Percentiles rank a stretch among this genome's conserved stretches.
These are phyloP conservation scores for Podaxis sp. DNA, from an alignment of 768 basidiomycete genomes.

Conservation along the genomic window DNA sequence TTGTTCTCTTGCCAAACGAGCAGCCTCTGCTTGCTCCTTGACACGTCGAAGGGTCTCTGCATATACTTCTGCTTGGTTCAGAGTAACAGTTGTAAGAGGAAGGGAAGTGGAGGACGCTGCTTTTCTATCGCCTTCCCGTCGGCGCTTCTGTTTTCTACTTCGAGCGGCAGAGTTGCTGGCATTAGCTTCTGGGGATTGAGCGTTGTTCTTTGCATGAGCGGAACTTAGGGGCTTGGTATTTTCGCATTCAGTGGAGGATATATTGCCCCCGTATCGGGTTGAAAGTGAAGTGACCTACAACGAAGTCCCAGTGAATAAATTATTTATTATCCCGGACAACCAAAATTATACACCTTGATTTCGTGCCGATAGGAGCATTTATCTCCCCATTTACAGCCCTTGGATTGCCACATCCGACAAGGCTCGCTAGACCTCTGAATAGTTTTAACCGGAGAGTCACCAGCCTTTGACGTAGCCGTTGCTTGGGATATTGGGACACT, in stretches of 20 bases:
- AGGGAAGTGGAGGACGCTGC: not conserved
- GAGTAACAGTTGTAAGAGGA: not conserved
- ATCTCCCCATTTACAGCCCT: conserved; percentile 9
- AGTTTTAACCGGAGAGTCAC: not conserved
- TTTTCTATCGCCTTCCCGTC: not conserved
- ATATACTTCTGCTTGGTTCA: not conserved
- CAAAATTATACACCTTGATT: not conserved
- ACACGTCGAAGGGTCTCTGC: not conserved
- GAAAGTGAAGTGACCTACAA: not conserved
- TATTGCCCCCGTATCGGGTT: not conserved
- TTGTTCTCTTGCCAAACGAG: not conserved
- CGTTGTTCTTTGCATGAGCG: not conserved
- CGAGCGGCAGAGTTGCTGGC: not conserved
- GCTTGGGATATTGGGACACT: not conserved
- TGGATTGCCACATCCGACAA: not conserved
- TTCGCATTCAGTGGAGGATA: not conserved
- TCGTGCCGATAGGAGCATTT: conserved; percentile 5
- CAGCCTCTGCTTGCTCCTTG: not conserved
- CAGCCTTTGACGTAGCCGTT: not conserved
- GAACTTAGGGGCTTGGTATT: not conserved
- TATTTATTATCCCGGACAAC: not conserved
- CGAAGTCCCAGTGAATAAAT: not conserved
- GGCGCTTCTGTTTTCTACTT: not conserved
- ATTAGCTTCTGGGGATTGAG: not conserved
- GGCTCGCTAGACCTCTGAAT: not conserved